Evolutionary conservation across 2,329 filamentous ascomycete species (phyloP).

Genomic region (Bipolaris zeicola): DNA sequence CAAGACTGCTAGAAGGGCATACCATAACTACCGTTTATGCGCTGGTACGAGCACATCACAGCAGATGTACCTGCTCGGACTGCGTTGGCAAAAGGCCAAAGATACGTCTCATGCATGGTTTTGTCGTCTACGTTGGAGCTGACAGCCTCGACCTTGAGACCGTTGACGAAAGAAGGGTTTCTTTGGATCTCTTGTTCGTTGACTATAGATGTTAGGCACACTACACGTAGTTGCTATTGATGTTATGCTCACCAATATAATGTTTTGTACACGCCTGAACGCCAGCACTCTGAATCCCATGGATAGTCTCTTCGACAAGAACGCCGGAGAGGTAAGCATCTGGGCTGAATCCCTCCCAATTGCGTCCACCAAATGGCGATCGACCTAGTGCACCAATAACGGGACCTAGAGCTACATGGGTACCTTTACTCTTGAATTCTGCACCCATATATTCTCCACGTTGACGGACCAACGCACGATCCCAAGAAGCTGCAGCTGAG

Average conservation of each 20-base stretch:
- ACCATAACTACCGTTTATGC: constrained; percentile 35
- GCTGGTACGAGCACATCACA: constrained; percentile 59
- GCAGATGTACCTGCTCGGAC: constrained; percentile 62
- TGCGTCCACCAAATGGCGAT: constrained; percentile 47
- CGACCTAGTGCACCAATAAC: constrained; percentile 52
- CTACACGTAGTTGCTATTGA: neutral
- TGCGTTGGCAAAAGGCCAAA: constrained; percentile 69
- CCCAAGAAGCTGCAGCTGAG: constrained; percentile 50
- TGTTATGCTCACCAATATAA: constrained; percentile 50
- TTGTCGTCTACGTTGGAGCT: constrained; percentile 61
- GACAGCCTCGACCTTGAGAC: constrained; percentile 58
- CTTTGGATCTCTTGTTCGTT: constrained; percentile 64
- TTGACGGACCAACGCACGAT: constrained; percentile 42
- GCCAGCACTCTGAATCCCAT: constrained; percentile 48
- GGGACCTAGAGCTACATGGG: constrained; percentile 58
- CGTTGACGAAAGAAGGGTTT: constrained; percentile 35
- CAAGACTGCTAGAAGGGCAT: constrained; percentile 2
- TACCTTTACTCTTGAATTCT: constrained; percentile 43
- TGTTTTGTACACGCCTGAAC: constrained; percentile 57
- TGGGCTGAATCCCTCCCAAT: constrained; percentile 52
- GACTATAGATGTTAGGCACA: constrained; percentile 6
- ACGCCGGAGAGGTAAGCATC: constrained; percentile 53
- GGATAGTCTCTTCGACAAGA: constrained; percentile 45
- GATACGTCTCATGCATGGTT: constrained; percentile 55
- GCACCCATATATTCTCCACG: constrained; percentile 42